Conservation (phyloP, 495 filamentous ascomycete genomes). For the Lasiosphaeris hirsuta region DNA sequence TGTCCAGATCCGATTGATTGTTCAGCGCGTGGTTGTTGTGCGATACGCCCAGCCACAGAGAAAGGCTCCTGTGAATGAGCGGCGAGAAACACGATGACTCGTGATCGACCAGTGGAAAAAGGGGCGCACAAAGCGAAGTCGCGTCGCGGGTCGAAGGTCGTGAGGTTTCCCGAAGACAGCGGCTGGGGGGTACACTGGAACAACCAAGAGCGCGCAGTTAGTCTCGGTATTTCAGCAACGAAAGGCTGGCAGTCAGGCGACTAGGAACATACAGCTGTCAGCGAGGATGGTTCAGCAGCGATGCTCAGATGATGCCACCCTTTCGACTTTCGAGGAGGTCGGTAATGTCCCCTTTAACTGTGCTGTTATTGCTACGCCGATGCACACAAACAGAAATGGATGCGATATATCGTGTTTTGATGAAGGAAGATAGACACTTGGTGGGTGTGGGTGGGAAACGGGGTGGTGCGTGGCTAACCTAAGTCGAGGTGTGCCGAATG, state of each 20-base stretch:
- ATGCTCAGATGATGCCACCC: conserved; percentile 18
- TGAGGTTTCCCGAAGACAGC: conserved; percentile 14
- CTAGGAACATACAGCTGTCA: not conserved
- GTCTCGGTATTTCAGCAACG: conserved; percentile 10
- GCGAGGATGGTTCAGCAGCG: conserved; percentile 1
- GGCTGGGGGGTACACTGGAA: conserved; percentile 10
- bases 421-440: not conserved
- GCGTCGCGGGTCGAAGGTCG: conserved; percentile 11
- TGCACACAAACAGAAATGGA: too few relatives aligned
- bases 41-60: not conserved
- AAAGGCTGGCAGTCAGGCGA: conserved; percentile 14
- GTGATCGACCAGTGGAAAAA: conserved; percentile 18
- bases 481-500: not conserved
- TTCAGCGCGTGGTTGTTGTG: too few relatives aligned
- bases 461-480: conserved; percentile 1
- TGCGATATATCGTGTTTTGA: not conserved
- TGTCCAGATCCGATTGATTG: too few relatives aligned
- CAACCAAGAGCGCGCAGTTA: conserved; percentile 6
- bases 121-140: not conserved
- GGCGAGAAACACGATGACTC: conserved; percentile 9
- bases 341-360: too few relatives aligned
- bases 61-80: conserved; percentile 16
- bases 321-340: not conserved
- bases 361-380: too few relatives aligned
- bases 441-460: not conserved